phyloP scores from a whole-genome alignment of 768 basidiomycete genomes.

The Collybia nuda region DNA sequence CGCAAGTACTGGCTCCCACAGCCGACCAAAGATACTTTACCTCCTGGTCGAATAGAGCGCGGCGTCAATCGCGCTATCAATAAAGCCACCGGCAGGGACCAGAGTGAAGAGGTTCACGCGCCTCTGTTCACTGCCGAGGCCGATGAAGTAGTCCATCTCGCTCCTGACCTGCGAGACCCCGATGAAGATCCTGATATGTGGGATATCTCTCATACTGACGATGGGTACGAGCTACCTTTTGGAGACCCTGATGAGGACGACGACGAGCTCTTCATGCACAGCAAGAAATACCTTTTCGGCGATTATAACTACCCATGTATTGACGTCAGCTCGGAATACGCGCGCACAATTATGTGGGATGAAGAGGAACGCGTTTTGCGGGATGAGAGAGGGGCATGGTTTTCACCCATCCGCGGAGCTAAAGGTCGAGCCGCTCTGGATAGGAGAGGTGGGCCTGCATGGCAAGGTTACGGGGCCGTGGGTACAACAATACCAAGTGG shows the following conservation, averaged over 20 bases:
- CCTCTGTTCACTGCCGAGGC: constrained; percentile 70
- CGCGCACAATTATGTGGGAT: constrained; percentile 66
- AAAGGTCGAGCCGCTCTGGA: constrained; percentile 39
- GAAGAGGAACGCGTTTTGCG: constrained; percentile 84
- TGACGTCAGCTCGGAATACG: constrained; percentile 81
- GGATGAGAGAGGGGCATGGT: constrained; percentile 74
- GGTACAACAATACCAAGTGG: constrained; percentile 22
- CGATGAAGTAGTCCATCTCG: constrained; percentile 63
- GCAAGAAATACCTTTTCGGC: constrained; percentile 81
- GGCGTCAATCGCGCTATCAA: constrained; percentile 40
- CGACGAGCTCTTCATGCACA: constrained; percentile 75
- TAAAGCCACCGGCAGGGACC: constrained; percentile 38
- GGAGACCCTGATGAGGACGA: constrained; percentile 67
- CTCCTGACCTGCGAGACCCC: constrained; percentile 48
- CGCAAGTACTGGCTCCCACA: constrained; percentile 96
- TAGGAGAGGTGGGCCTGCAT: constrained; percentile 36
- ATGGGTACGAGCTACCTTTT: constrained; percentile 65
- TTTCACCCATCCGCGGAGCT: constrained; percentile 55
- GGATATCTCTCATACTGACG: constrained; percentile 27
- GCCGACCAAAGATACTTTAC: constrained; percentile 38
- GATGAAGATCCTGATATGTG: constrained; percentile 42
- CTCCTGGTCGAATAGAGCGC: constrained; percentile 38
- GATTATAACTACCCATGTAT: constrained; percentile 90
- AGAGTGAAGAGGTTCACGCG: constrained; percentile 64
- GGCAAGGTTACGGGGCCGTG: constrained; percentile 62